Conservation (phyloP, 257 asterid genomes). For the Thymus mandschuricus region DNA sequence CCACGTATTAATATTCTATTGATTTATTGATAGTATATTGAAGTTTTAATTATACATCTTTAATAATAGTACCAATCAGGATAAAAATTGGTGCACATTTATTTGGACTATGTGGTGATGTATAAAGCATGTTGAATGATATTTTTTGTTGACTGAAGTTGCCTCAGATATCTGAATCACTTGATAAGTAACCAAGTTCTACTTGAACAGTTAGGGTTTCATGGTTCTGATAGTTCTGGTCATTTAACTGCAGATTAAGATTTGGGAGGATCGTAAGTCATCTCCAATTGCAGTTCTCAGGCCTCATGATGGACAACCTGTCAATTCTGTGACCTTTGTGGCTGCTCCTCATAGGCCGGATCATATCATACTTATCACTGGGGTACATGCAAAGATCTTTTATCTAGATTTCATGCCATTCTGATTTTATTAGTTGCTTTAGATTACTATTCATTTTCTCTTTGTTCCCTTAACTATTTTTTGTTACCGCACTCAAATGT, state of each 20-base stretch:
- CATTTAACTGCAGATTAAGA: conserved; percentile 70
- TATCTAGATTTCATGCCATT: neutral
- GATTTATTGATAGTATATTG: neutral
- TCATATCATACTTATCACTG: conserved; percentile 93
- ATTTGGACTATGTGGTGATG: conserved; percentile 14
- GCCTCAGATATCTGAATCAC: conserved; percentile 18
- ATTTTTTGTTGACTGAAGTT: neutral
- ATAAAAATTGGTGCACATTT: neutral
- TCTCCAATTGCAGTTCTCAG: conserved; percentile 85
- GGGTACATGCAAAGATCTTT: conserved; percentile 51
- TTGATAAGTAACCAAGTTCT: conserved; percentile 15
- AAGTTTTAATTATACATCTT: neutral
- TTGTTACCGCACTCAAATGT: conserved; percentile 27
- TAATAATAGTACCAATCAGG: neutral
- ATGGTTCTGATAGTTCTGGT: conserved; percentile 8
- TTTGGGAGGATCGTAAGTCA: conserved; percentile 93
- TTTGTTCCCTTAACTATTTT: conserved; percentile 19
- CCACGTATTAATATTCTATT: neutral
- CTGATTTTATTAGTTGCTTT: conserved; percentile 10
- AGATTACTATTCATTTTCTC: conserved; percentile 28
- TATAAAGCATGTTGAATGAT: neutral
- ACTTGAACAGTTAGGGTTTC: conserved; percentile 19
- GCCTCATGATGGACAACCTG: conserved; percentile 97
- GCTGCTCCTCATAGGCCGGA: conserved; percentile 88
- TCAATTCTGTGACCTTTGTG: conserved; percentile 92